phyloP scores from a whole-genome alignment of 345 rosid species.

The Physaria fendleri region DNA sequence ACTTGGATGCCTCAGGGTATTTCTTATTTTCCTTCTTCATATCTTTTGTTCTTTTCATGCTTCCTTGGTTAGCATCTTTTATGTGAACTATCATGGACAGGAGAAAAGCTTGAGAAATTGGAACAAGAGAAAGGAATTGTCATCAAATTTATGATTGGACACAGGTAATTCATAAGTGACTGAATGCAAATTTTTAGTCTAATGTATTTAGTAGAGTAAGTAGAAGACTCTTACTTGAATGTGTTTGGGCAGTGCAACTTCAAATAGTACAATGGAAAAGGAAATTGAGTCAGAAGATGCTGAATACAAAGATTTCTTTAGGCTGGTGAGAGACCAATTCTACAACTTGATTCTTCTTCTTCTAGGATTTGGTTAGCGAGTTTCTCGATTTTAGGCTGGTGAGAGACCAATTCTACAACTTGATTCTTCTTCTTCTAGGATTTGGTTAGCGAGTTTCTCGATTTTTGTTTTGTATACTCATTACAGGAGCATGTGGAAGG shows the following conservation, averaged over 20 bases:
- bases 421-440: too few species aligned
- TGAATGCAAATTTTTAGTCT: background rate
- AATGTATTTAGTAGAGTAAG: background rate
- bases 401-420: conserved; percentile 11
- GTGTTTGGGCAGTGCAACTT: conserved; percentile 51
- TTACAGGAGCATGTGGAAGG: conserved; percentile 94
- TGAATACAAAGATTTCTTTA: conserved; percentile 88
- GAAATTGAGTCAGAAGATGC: conserved; percentile 94
- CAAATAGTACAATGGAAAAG: conserved; percentile 71
- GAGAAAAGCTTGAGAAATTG: conserved; percentile 65
- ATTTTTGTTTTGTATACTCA: background rate
- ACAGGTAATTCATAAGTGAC: conserved; percentile 43
- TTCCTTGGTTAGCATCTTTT: background rate
- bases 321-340: conserved; percentile 64
- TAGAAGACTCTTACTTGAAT: conserved; percentile 7
- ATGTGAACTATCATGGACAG: conserved; percentile 31
- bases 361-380: too few species aligned
- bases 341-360: too few species aligned
- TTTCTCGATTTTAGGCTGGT: conserved; percentile 52
- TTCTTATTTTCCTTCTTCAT: conserved; percentile 3
- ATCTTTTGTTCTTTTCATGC: background rate
- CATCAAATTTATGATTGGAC: conserved; percentile 94
- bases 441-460: background rate
- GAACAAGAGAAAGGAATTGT: conserved; percentile 91
- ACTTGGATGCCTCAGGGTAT: conserved; percentile 99